Base-by-base conservation (phyloP, 208 protist genomes). In the Giardia duodenalis region DNA sequence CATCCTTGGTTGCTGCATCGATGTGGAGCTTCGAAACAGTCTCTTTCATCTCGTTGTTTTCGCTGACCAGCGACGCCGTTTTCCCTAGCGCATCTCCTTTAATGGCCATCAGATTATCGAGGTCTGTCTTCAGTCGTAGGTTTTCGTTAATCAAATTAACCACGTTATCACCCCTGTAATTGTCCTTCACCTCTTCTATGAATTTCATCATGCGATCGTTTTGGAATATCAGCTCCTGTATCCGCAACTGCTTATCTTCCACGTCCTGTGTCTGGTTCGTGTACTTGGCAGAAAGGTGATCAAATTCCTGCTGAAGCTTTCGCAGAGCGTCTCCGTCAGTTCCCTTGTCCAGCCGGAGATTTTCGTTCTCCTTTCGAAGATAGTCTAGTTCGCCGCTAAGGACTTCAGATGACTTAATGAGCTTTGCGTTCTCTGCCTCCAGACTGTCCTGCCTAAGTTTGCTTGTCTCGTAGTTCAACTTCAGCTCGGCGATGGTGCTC, bases 141-240 rank as follows among this genome's bases (percentile, higher is more conserved):
- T 76, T 76, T 30, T 76, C 57, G 57, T 76, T 76, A 76, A 76
- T 76, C 57, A 76, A 30, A 39, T 10, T 76, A 39, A 76, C 10
- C 30, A 76, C 30, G 30, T 76, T 76, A 39, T 76, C 19, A 30
- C 57, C 57, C 30, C 57, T 10, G 30, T 76, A 76, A 76, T 76
- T 76, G 19, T 76, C 57, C 57, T 76, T 76, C 57, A 76, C 57
- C 57, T 76, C 57, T 76, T 76, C 57, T 10, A 76, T 76, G 57
- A 76, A 76, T 30, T 30, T 76, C 30, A 30, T 30, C 57, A 76
- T 76, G 19, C 57, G 10, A 30, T 76, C 57, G 57, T 76, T 76
- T 30, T 76, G 57, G 57, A 76, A 76, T 39, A 76, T 76, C 19
- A 76, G 57, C 30, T 76, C 57, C 57, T 76, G 57, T 39, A 76